phyloP scores from a whole-genome alignment of 2,329 filamentous ascomycete genomes.

The Hyphodiscus sp. region DNA sequence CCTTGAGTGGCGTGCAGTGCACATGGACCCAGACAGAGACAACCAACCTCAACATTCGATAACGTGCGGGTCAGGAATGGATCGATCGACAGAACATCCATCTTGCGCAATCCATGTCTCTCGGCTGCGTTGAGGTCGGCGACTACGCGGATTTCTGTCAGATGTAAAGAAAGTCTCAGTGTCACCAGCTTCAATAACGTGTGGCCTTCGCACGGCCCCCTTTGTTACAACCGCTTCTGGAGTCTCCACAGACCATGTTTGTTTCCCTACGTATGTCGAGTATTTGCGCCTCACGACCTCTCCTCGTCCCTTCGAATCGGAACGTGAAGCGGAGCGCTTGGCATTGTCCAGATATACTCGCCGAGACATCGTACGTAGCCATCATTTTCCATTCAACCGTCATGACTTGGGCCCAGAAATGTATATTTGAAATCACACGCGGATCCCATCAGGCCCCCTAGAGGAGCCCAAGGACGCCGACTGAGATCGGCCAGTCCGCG shows the following conservation, averaged over 20 bases:
- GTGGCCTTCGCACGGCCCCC: neutral
- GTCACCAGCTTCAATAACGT: neutral
- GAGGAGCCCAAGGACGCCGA: too few relatives aligned
- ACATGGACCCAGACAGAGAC: too few relatives aligned
- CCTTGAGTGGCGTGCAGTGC: too few relatives aligned
- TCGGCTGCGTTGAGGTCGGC: neutral
- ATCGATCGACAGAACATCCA: neutral
- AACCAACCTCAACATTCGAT: neutral
- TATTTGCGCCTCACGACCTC: neutral
- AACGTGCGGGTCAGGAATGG: neutral
- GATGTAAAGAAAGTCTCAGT: neutral
- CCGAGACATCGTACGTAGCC: neutral
- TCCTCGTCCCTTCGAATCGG: neutral
- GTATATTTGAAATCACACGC: neutral
- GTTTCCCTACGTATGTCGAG: neutral
- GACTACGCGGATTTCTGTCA: neutral
- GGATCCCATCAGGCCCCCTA: neutral
- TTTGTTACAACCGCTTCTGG: neutral
- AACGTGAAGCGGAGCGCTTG: neutral
- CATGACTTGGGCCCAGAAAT: neutral
- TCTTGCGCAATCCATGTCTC: neutral
- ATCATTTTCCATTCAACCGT: neutral
- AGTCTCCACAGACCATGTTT: neutral
- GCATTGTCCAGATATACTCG: neutral
- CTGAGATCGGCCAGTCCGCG: too few relatives aligned